Percentiles rank a stretch among this genome's conserved stretches.
phyloP scores from a whole-genome alignment of 2,329 filamentous ascomycete genomes.

The Verticillium tricorpus region DNA sequence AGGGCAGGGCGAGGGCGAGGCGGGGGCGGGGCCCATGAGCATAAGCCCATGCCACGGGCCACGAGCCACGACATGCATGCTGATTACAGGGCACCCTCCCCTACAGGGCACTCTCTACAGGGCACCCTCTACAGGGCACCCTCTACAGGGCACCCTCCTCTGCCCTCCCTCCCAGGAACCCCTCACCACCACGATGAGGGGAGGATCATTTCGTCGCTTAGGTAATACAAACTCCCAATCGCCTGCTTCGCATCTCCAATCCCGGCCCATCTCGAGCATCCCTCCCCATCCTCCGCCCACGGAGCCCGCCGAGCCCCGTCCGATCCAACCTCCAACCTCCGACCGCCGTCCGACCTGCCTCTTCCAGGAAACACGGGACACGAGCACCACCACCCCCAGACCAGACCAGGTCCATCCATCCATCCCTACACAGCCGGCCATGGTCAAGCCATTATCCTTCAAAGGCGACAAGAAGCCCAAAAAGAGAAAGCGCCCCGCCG shows the following conservation, averaged over 20 bases:
- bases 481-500: slow-evolving; percentile 74
- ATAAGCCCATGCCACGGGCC: too few species aligned
- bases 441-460: slow-evolving; percentile 89
- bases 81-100: background rate
- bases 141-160: too few species aligned
- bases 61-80: background rate
- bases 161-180: too few species aligned
- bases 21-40: background rate
- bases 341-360: background rate
- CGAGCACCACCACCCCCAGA: background rate
- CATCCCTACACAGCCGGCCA: slow-evolving; percentile 29
- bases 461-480: slow-evolving; percentile 96
- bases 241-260: background rate
- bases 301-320: slow-evolving; percentile 3
- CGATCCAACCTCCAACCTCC: background rate
- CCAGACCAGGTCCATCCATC: background rate
- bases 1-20: background rate
- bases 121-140: too few species aligned
- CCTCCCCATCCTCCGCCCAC: background rate
- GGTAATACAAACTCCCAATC: background rate
- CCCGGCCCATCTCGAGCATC: background rate
- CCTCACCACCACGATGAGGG: too few species aligned
- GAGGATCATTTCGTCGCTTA: background rate
- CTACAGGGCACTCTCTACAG: too few species aligned
- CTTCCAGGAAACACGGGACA: background rate